A percentile compares a stretch with the other conserved stretches of the same genome.
Evolutionary conservation across 805 yeast genomes (phyloP).

Genomic region (Schizosaccharomyces japonicus): DNA sequence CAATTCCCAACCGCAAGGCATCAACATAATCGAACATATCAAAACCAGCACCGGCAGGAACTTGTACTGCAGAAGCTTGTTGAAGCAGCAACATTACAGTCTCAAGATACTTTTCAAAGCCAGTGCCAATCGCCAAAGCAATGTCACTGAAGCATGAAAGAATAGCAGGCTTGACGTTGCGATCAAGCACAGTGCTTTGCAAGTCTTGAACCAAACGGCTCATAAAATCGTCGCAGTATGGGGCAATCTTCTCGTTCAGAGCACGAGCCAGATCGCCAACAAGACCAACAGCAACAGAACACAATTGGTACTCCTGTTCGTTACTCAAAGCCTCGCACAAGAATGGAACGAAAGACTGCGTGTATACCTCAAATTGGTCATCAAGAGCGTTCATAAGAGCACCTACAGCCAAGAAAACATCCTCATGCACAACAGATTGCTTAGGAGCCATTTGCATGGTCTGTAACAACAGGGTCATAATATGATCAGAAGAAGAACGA

Average conservation of each 20-base stretch:
- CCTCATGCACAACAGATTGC: conserved; percentile 74
- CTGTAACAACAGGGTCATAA: conserved; percentile 64
- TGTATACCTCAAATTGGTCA: conserved; percentile 43
- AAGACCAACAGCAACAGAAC: conserved; percentile 78
- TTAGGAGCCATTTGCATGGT: conserved; percentile 39
- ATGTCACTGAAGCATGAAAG: conserved; percentile 88
- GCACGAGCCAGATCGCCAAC: conserved; percentile 88
- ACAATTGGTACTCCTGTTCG: conserved; percentile 49
- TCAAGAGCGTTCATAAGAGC: conserved; percentile 70
- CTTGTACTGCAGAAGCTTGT: conserved; percentile 17
- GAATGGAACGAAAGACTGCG: conserved; percentile 64
- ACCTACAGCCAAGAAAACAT: conserved; percentile 73
- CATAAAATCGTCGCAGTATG: conserved; percentile 65
- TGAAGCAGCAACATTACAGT: conserved; percentile 51
- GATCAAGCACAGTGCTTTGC: conserved; percentile 28
- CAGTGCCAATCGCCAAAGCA: conserved; percentile 64
- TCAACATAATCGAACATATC: conserved; percentile 60
- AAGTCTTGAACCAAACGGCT: conserved; percentile 52
- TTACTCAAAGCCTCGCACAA: conserved; percentile 57
- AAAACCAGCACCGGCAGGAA: conserved; percentile 27
- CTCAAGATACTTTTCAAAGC: conserved; percentile 50
- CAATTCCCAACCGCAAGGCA: conserved; percentile 59
- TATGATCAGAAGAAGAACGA: conserved; percentile 45
- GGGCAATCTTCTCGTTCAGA: conserved; percentile 45
- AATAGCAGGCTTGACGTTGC: conserved; percentile 68